These are phyloP conservation scores for Podaxis pistillaris DNA, from an alignment of 768 basidiomycete species.

Conservation along the genomic window DNA sequence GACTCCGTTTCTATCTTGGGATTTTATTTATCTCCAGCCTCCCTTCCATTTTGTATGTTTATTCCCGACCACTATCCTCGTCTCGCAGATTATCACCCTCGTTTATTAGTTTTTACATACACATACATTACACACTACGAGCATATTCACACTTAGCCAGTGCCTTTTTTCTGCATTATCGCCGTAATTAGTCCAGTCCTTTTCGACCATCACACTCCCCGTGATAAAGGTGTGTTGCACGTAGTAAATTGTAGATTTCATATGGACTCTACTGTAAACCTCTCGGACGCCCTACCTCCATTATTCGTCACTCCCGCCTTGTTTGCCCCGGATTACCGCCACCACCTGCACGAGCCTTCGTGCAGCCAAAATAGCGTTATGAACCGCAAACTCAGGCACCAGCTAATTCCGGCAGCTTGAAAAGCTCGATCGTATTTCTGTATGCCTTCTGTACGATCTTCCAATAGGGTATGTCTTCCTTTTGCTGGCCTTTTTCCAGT, in stretches of 20 bases:
- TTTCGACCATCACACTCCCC: not conserved
- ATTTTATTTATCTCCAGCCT: conserved; percentile 7
- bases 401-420: conserved; percentile 4
- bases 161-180: not conserved
- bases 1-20: conserved; percentile 4
- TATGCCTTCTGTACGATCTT: conserved; percentile 10
- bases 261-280: too few relatives aligned
- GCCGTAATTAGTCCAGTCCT: not conserved
- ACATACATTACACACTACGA: not conserved
- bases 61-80: conserved; percentile 1
- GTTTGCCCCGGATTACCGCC: not conserved
- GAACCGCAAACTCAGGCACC: not conserved
- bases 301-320: not conserved
- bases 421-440: conserved; percentile 7
- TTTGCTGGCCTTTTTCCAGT: not conserved
- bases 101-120: not conserved
- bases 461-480: conserved; percentile 7
- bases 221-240: too few relatives aligned
- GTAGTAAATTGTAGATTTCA: too few relatives aligned
- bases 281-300: not conserved
- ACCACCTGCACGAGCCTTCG: not conserved
- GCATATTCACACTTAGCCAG: not conserved
- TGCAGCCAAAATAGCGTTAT: not conserved
- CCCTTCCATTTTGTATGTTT: conserved; percentile 9
- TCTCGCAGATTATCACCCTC: conserved; percentile 1